These are phyloP conservation scores for Penicillium sp. DNA, from an alignment of 2,329 filamentous ascomycete species.

Conservation along the genomic window DNA sequence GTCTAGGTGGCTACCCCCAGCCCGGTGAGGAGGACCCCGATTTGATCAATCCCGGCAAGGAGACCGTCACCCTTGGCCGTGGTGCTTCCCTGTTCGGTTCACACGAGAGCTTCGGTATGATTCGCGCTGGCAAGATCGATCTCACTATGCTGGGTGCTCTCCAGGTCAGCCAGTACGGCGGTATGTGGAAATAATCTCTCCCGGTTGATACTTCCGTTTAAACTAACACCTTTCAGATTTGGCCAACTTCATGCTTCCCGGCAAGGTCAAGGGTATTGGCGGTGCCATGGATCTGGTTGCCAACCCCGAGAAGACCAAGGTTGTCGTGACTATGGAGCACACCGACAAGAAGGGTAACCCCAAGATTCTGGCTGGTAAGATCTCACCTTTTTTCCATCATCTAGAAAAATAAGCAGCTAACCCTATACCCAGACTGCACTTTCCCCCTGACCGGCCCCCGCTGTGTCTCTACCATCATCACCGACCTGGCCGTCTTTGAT, in stretches of 20 bases:
- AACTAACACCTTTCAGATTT: constrained; percentile 55
- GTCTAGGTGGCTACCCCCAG: constrained; percentile 76
- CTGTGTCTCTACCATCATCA: constrained; percentile 71
- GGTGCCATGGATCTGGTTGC: constrained; percentile 75
- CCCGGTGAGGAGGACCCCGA: constrained; percentile 72
- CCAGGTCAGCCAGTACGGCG: constrained; percentile 73
- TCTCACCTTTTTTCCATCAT: constrained; percentile 1
- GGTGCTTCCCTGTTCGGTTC: constrained; percentile 78
- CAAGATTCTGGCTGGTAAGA: constrained; percentile 58
- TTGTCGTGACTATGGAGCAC: constrained; percentile 71
- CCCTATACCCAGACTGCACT: constrained; percentile 49
- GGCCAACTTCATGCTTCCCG: constrained; percentile 89
- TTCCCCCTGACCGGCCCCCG: constrained; percentile 67
- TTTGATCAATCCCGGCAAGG: constrained; percentile 84
- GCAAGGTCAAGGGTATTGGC: constrained; percentile 84
- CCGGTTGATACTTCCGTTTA: neutral
- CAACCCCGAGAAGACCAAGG: constrained; percentile 71
- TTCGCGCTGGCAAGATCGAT: constrained; percentile 79
- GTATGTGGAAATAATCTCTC: constrained; percentile 17
- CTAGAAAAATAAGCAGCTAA: neutral
- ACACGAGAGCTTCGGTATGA: constrained; percentile 84
- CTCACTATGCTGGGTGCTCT: constrained; percentile 82
- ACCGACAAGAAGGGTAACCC: constrained; percentile 68
- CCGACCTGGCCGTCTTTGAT: constrained; percentile 71
- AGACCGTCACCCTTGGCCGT: constrained; percentile 76